Conservation (phyloP, 2,329 filamentous ascomycete genomes). For the Lachnellula cervina region DNA sequence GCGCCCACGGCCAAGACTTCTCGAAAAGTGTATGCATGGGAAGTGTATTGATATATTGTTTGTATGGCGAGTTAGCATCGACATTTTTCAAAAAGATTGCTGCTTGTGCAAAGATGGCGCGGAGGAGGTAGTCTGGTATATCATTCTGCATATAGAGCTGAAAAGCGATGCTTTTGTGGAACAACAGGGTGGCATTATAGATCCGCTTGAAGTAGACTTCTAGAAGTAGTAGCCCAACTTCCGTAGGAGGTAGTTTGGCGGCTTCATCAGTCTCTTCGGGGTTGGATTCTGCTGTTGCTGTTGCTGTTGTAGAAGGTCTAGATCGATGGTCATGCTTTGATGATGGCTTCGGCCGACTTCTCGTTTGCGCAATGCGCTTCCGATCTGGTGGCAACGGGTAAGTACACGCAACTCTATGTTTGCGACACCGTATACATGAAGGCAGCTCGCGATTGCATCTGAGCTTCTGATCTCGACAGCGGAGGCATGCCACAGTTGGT, state of each 20-base stretch:
- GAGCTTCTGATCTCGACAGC: not conserved
- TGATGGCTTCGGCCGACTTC: not conserved
- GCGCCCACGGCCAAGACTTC: not conserved
- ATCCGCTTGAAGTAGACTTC: not conserved
- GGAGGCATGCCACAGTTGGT: not conserved
- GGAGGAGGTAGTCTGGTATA: not conserved
- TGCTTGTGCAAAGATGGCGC: not conserved
- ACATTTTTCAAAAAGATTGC: not conserved
- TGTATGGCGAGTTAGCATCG: not conserved
- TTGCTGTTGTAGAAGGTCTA: not conserved
- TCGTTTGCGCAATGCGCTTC: not conserved
- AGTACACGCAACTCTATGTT: not conserved
- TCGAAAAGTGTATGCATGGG: not conserved
- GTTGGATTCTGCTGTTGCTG: not conserved
- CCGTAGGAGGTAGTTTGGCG: not conserved
- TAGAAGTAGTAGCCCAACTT: not conserved
- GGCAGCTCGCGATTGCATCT: not conserved
- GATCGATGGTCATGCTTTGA: too few species aligned
- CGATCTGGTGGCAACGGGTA: not conserved
- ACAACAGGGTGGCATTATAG: not conserved
- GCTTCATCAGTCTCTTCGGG: not conserved
- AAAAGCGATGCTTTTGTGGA: not conserved
- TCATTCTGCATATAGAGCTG: not conserved
- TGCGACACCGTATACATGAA: not conserved
- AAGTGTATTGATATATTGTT: not conserved